Percentiles rank a stretch among this genome's conserved stretches.
Conservation (phyloP, 2,329 filamentous ascomycete genomes). For the Capronia epimyces region DNA sequence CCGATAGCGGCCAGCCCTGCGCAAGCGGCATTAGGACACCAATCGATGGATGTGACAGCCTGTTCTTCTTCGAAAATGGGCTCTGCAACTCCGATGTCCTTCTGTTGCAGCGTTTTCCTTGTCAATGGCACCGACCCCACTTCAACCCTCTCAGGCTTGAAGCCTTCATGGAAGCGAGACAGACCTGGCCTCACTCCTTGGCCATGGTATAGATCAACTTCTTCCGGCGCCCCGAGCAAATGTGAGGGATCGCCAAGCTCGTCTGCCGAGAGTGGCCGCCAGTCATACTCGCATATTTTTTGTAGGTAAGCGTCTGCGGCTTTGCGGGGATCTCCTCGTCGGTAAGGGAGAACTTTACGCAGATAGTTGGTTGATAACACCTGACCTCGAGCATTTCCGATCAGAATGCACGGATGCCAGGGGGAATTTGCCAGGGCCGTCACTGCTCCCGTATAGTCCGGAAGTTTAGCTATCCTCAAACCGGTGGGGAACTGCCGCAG, state of each 20-base stretch:
- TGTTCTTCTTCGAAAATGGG: constrained; percentile 58
- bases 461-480: constrained; percentile 46
- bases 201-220: constrained; percentile 23
- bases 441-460: constrained; percentile 34
- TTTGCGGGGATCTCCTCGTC: constrained; percentile 2
- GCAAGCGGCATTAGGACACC: constrained; percentile 63
- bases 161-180: constrained; percentile 43
- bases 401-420: constrained; percentile 51
- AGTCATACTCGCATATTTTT: constrained; percentile 56
- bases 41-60: constrained; percentile 57
- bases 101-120: constrained; percentile 8
- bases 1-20: constrained; percentile 63
- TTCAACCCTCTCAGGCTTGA: constrained; percentile 37
- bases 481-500: constrained; percentile 31
- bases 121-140: constrained; percentile 15
- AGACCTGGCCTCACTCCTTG: constrained; percentile 31
- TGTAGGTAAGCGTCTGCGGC: constrained; percentile 47
- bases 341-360: constrained; percentile 41
- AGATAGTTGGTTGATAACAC: constrained; percentile 50
- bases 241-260: not conserved
- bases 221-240: not conserved
- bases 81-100: constrained; percentile 29
- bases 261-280: constrained; percentile 34
- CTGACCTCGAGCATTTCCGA: constrained; percentile 49
- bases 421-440: constrained; percentile 33